These are phyloP conservation scores for Aurantiochytrium sp. DNA, from an alignment of 108 stramenopile genomes.

Conservation along the genomic window DNA sequence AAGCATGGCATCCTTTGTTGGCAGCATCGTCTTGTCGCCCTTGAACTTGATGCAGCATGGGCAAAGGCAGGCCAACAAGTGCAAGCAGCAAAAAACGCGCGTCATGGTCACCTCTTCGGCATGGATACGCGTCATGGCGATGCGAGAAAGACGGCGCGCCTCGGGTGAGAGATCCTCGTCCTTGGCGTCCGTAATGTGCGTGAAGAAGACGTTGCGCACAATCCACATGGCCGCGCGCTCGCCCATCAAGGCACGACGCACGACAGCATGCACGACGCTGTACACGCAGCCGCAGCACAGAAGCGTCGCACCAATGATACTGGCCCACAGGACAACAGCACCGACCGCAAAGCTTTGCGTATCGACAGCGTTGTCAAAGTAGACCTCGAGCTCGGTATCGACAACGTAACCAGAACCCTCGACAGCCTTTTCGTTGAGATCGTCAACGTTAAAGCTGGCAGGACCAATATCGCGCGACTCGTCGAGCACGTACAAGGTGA, in stretches of 20 bases:
- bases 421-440: background rate
- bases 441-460: background rate
- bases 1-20: background rate
- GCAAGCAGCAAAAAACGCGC: background rate
- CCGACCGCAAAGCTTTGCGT: background rate
- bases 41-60: background rate
- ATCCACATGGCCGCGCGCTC: conserved; percentile 1
- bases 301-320: background rate
- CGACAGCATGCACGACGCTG: background rate
- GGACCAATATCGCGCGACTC: background rate
- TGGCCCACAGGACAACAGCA: background rate
- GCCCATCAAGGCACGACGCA: background rate
- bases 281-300: background rate
- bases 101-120: background rate
- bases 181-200: background rate
- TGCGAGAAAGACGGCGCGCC: background rate
- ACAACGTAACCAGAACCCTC: background rate
- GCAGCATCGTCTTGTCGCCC: background rate
- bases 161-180: background rate
- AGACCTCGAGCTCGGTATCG: background rate
- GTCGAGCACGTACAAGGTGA: background rate
- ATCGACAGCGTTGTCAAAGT: background rate
- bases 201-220: background rate
- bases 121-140: background rate
- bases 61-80: background rate